Evolutionary conservation across 2,329 filamentous ascomycete species (phyloP), one percentile per base, ranked within the genome.

Genomic region (Fusarium agapanthi): DNA sequence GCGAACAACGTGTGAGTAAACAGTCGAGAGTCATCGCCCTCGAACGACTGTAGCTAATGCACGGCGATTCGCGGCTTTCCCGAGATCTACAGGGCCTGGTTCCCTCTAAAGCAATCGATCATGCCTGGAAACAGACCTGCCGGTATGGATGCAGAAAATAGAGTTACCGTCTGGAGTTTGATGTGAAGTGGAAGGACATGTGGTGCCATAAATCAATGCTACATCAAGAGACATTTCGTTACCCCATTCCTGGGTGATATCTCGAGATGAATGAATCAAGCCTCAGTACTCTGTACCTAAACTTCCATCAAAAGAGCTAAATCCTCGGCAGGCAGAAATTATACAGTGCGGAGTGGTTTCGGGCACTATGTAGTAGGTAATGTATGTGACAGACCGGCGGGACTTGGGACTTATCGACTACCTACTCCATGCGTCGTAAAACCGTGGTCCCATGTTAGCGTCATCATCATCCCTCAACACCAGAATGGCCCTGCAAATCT

Each of bases 401-500:
- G 30, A 53, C 58, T 47, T 43, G 35, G 40, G 24, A 40, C 34
- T 41, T 30, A n/a, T 26, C 50, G 18, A 30, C 62, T 56, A 60
- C 58, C 32, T 16, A 60, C 58, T 50, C 57, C 60, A 75, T 74
- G 73, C 62, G 45, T 59, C 51, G 35, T 48, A 32, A 47, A 62
- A 59, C 54, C 57, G 60, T 77, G 75, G 76, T 68, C 75, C 64
- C 73, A 77, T 78, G 54, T 65, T 61, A 50, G 65, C 76, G 76
- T 78, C 76, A 77, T 75, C 76, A 72, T 70, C 71, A 69, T 70
- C 67, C 65, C 57, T 71, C 70, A 67, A 65, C 72, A 58, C 71
- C 71, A 72, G 71, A 74, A 74, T 72, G 38, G 55, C 38, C 60
- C 63, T 65, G 63, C 65, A 74, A 69, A 71, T 69, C 60, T 71